Evolutionary conservation across 768 basidiomycete species (phyloP), one percentile per base, ranked within the genome.

Genomic region (Leccinum subgranulosum): DNA sequence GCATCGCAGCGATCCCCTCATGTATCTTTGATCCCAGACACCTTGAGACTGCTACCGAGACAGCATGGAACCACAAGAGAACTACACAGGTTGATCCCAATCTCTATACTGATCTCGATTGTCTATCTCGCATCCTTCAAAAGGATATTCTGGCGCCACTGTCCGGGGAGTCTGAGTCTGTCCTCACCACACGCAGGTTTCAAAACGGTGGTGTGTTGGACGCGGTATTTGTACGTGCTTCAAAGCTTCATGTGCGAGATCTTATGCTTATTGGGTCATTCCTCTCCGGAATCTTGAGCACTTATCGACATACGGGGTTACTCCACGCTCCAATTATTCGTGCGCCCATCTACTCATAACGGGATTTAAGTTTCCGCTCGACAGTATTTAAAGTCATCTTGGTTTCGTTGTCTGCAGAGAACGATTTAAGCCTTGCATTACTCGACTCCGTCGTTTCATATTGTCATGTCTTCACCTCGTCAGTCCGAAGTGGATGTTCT

Each of bases 401-500:
- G 21, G 48, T 28, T 52, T 6, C 7, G 21, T n/a, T 34, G 17
- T n/a, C 41, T 52, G 60, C 51, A 61, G 57, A 60, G 48, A 17
- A 8, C 11, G 29, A 29, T 15, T n/a, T n/a, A 23, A 48, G 1
- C 6, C 6, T 19, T 19, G 41, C 41, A 19, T 41, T 6, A 43
- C 28, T 51, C 50, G 36, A 49, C 47, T 43, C 54, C 46, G 29
- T 39, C 50, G 15, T 53, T 33, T 21, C 48, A 39, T 45, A 49
- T 49, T 9, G 48, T 2, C 29, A 68, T 67, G 66, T 43, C 64
- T 29, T 47, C 39, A 28, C 49, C 53, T 52, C 54, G n/a, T 49
- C 56, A 60, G 5, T 73, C 74, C 10, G 53, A 70, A 43, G 76
- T 78, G 28, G 77, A 77, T 55, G 74, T 77, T 33, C 69, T 77